phyloP scores from a whole-genome alignment of 2,329 filamentous ascomycete genomes.

The Aspergillus sp. region DNA sequence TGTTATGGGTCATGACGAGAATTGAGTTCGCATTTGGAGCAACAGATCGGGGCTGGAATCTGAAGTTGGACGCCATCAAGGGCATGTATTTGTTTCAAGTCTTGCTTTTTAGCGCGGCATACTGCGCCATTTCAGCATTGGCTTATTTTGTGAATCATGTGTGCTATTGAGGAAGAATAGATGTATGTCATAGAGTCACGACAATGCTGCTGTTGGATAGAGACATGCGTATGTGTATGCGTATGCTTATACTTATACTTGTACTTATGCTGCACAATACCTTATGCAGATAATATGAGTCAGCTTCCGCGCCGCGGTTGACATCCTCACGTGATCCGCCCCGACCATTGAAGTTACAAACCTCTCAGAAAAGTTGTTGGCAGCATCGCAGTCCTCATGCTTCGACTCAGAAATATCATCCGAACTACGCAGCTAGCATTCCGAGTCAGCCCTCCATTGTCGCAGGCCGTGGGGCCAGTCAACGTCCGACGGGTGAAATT shows the following conservation, averaged over 20 bases:
- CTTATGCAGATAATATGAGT: no score
- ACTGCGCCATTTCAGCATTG: no score
- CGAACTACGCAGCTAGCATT: constrained; percentile 16
- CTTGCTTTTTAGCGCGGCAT: no score
- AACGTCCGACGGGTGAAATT: constrained; percentile 25
- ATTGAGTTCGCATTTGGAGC: constrained; percentile 1
- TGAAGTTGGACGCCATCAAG: constrained; percentile 1
- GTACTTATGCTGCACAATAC: no score
- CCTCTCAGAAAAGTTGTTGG: background rate
- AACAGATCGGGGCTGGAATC: background rate
- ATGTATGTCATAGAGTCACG: no score
- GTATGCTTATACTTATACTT: no score
- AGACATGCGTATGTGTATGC: no score
- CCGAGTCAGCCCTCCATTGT: constrained; percentile 12
- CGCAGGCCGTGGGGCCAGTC: constrained; percentile 9
- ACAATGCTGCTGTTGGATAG: no score
- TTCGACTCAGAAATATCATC: constrained; percentile 20
- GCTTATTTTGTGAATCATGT: no score
- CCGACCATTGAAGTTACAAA: constrained; percentile 1
- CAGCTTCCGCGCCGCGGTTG: no score
- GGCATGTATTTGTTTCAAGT: no score
- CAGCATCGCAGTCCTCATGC: constrained; percentile 18
- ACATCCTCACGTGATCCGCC: background rate
- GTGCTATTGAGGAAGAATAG: no score
- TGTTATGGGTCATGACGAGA: constrained; percentile 18